Conservation (phyloP, 2,329 filamentous ascomycete species). For the Fusarium musae region DNA sequence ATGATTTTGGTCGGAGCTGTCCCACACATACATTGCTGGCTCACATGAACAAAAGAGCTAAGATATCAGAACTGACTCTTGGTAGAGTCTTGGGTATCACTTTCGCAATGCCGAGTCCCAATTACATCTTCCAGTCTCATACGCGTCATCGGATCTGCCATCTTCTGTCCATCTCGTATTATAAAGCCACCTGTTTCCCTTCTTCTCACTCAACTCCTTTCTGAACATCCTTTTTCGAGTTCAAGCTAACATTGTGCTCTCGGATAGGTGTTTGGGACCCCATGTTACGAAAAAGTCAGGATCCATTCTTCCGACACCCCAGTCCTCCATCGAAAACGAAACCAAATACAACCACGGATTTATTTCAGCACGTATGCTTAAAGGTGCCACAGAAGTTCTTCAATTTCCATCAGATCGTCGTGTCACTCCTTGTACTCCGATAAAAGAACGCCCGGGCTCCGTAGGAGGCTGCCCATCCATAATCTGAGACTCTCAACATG, state of each 20-base stretch:
- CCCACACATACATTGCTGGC: neutral
- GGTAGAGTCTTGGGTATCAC: too few relatives aligned
- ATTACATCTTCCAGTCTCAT: too few relatives aligned
- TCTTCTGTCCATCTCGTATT: neutral
- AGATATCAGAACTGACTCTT: rapidly evolving
- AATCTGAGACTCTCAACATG: neutral
- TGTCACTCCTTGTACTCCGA: rapidly evolving
- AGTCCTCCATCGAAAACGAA: neutral
- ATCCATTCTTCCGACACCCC: neutral
- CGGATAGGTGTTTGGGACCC: rapidly evolving
- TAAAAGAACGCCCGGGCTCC: rapidly evolving
- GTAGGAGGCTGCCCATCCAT: neutral
- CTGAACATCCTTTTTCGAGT: neutral
- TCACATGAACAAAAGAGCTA: neutral
- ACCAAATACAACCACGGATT: neutral
- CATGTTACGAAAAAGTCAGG: neutral
- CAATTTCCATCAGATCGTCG: rapidly evolving
- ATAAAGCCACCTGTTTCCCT: neutral
- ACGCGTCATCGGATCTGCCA: neutral
- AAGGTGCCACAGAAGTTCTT: rapidly evolving
- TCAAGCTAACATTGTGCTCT: neutral
- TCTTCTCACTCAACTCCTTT: rapidly evolving
- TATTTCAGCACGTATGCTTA: rapidly evolving
- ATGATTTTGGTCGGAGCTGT: neutral
- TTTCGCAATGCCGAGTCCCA: neutral